Evolutionary conservation across 192 early-diverging fungal genomes (phyloP), one percentile per base, ranked within the genome.

Genomic region (Chytriomyces confervae): DNA sequence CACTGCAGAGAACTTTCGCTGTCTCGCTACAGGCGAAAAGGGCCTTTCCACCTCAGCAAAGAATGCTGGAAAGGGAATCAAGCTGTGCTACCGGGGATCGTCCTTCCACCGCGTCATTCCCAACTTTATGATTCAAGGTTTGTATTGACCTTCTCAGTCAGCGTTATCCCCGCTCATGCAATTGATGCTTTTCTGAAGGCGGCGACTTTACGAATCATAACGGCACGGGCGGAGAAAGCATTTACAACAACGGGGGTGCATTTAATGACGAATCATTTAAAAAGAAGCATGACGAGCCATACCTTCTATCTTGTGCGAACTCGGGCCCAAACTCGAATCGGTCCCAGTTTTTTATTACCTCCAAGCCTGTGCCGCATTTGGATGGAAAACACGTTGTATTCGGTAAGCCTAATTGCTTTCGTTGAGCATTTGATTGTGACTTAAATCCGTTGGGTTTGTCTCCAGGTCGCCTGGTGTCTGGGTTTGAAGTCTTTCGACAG

Each of bases 341-440:
- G 36, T 95, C 92, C 36, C 96, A 98, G 80, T 97, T 98, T 77
- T 97, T 97, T 77, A 89, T 98, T 65, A 97, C 95, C 0, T 82
- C 88, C 8, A 82, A 83, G 8, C 90, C 92, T 46, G 88, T 90
- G 0, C 93, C 93, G 49, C 94, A 96, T 86, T 80, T 95, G 76
- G 79, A 82, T 64, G 87, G 85, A 50, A 92, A 90, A 73, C 90
- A 93, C 74, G 88, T 90, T 16, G 89, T 93, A 2, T 92, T 93
- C 86, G 92, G 92, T 36, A 47, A 2, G 27, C 29, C 20, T 43
- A 24, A 11, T 60, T 18, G n/a, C 7, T 13, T 5, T 36, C 36
- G 43, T 69, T 27, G 10, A 69, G 16, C 47, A 45, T 36, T 8
- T 16, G 5, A 8, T 48, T 18, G 44, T 48, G 5, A 6, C 63